These are phyloP conservation scores for Penicillium sp. DNA, from an alignment of 2,329 filamentous ascomycete species.

Conservation along the genomic window DNA sequence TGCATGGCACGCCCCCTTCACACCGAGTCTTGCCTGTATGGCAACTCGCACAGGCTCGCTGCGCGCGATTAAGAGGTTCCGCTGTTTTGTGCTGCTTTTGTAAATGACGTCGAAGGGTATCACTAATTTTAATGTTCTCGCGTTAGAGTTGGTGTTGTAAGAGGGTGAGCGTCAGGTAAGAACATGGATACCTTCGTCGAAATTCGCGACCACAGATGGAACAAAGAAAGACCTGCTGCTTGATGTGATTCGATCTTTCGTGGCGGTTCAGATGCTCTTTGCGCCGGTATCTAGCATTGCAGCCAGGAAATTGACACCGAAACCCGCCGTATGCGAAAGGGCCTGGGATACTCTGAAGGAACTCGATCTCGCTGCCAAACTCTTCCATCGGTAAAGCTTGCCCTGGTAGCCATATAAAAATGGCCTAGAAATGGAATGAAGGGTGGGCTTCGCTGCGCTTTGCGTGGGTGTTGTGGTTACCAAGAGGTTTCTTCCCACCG, in stretches of 20 bases:
- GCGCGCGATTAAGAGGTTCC: constrained; percentile 11
- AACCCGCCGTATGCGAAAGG: no score
- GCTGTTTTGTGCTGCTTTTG: constrained; percentile 14
- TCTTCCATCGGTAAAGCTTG: no score
- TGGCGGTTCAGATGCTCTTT: constrained; percentile 30
- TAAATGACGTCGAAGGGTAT: constrained; percentile 24
- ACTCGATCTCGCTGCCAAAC: no score
- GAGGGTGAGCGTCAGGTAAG: constrained; percentile 5
- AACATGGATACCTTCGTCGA: no score
- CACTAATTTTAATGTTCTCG: no score
- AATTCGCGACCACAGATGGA: constrained; percentile 13
- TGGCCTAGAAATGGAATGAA: no score
- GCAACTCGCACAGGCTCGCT: constrained; percentile 17
- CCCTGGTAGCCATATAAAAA: no score
- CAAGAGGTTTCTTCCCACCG: no score
- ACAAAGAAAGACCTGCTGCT: constrained; percentile 9
- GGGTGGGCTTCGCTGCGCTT: no score
- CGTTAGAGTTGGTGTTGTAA: no score
- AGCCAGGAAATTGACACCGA: constrained; percentile 20
- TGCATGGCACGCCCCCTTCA: constrained; percentile 16
- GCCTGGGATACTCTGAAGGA: no score
- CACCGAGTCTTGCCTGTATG: constrained; percentile 16
- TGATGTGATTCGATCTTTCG: constrained; percentile 3
- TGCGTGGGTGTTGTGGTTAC: no score
- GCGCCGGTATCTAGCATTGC: constrained; percentile 21